Evolutionary conservation across 176 grass and related monocot genomes (phyloP).

Genomic region (Avena eriantha): DNA sequence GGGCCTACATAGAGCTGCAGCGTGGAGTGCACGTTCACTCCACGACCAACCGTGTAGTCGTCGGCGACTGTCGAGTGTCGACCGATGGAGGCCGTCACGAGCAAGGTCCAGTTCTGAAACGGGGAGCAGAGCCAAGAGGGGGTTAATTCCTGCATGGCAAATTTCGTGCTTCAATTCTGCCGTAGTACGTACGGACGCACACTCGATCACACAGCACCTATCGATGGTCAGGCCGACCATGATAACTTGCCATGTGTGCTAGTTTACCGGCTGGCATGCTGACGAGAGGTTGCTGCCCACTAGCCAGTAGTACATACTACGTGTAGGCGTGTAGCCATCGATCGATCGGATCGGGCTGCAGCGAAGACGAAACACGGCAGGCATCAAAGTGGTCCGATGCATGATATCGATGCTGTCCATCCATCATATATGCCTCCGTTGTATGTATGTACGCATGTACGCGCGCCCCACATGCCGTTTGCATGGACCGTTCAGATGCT

Average conservation of each 20-base stretch:
- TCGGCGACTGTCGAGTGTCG: too few species aligned
- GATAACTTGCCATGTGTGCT: too few species aligned
- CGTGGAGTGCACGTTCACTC: too few species aligned
- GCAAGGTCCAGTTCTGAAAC: not conserved
- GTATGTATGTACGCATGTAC: too few species aligned
- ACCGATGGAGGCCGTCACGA: not conserved
- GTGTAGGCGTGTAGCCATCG: not conserved
- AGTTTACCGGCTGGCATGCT: too few species aligned
- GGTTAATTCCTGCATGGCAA: not conserved
- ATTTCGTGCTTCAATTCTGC: not conserved
- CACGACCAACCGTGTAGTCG: too few species aligned
- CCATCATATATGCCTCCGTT: not conserved
- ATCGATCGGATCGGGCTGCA: constrained; percentile 10
- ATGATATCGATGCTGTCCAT: not conserved
- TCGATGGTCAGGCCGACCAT: too few species aligned
- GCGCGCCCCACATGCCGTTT: too few species aligned
- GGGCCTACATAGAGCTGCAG: too few species aligned
- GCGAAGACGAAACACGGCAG: not conserved
- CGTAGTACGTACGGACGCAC: not conserved
- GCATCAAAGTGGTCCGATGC: constrained; percentile 2
- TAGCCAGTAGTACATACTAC: too few species aligned
- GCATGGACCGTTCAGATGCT: too few species aligned
- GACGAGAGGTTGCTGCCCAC: too few species aligned
- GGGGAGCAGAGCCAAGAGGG: not conserved
- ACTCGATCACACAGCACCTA: not conserved